Evolutionary conservation across 495 filamentous ascomycete genomes (phyloP).

Genomic region (Penicillium chermesinum): DNA sequence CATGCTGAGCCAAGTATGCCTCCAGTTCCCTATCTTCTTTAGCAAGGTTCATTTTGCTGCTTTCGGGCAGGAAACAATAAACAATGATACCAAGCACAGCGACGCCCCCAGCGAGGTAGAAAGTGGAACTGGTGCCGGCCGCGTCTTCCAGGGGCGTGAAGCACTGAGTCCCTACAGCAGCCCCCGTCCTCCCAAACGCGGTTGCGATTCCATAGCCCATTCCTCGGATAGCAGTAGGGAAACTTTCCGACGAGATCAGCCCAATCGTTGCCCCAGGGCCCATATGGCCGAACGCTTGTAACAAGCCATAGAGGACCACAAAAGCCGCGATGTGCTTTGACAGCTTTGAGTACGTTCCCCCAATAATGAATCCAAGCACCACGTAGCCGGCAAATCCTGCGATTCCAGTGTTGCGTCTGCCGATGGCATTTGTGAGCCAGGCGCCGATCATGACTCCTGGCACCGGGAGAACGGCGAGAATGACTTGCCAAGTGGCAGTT

Average conservation of each 20-base stretch:
- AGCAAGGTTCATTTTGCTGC: slow-evolving; percentile 26
- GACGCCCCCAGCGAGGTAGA: slow-evolving; percentile 29
- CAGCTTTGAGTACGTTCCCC: slow-evolving; percentile 23
- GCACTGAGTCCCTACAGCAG: slow-evolving; percentile 32
- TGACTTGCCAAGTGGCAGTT: slow-evolving; percentile 35
- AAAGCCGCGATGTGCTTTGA: slow-evolving; percentile 31
- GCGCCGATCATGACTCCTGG: slow-evolving; percentile 32
- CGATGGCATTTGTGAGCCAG: slow-evolving; percentile 30
- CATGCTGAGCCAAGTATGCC: slow-evolving; percentile 24
- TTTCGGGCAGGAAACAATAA: slow-evolving; percentile 32
- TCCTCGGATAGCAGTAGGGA: slow-evolving; percentile 33
- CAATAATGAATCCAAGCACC: slow-evolving; percentile 34
- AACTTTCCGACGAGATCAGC: slow-evolving; percentile 29
- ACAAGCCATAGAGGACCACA: slow-evolving; percentile 33
- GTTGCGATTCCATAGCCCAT: slow-evolving; percentile 34
- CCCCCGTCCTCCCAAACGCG: slow-evolving; percentile 33
- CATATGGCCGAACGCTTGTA: slow-evolving; percentile 35
- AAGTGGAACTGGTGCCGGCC: slow-evolving; percentile 27
- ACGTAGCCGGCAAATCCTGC: slow-evolving; percentile 30
- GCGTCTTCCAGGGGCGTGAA: slow-evolving; percentile 28
- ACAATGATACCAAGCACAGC: slow-evolving; percentile 27
- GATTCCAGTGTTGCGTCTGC: slow-evolving; percentile 30
- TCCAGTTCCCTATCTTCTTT: slow-evolving; percentile 26
- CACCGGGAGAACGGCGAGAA: slow-evolving; percentile 31
- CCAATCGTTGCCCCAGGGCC: slow-evolving; percentile 34